Base-by-base conservation (phyloP, 1,284 basidiomycete species). In the Pascua sp. region DNA sequence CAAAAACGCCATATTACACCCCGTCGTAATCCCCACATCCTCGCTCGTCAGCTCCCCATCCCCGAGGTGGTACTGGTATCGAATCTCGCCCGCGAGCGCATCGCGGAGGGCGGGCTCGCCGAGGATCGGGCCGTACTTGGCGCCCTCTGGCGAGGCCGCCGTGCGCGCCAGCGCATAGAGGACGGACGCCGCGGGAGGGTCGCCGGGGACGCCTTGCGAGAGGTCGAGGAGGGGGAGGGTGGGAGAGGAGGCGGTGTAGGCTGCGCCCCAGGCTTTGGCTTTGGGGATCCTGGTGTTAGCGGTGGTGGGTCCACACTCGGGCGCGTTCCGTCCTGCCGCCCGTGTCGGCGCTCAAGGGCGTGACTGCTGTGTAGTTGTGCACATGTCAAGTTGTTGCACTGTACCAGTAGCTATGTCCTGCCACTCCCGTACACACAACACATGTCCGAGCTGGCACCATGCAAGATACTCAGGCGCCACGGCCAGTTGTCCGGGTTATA, bases 171-270 rank as follows among this genome's bases (percentile, higher is more conserved):
- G 73, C 0, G 83, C 81, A 0, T 80, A 69, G 39, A 85, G 80
- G 11, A 91, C 78, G 0, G 66, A 47, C 2, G 76, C 64, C 2
- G 85, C 83, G 0, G 90, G 89, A 0, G 85, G 83, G 1, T 78
- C 79, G 3, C 86, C 85, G 0, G 89, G 90, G 0, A 86, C 85
- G 45, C 77, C 77, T 72, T 90, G 89, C 0, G 87, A 86, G 79
- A 91, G 85, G 69, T 90, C 86, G 8, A 91, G 80, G 0, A 90
- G 75, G 0, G 85, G 85, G 2, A 55, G 48, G 8, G 57, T 42
- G 13, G 60, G 11, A 13, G 52, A 43, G 74, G 78, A 16, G 60
- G 71, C 11, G 71, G 51, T 37, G 75, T 86, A 89, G 9, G 72
- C 64, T 8, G 71, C 66, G 0, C 81, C 85, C 88, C 88, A 90